A percentile compares a stretch with the other conserved stretches of the same genome.
These are phyloP conservation scores for Talaromyces islandicus DNA, from an alignment of 2,329 filamentous ascomycete genomes.

Conservation along the genomic window DNA sequence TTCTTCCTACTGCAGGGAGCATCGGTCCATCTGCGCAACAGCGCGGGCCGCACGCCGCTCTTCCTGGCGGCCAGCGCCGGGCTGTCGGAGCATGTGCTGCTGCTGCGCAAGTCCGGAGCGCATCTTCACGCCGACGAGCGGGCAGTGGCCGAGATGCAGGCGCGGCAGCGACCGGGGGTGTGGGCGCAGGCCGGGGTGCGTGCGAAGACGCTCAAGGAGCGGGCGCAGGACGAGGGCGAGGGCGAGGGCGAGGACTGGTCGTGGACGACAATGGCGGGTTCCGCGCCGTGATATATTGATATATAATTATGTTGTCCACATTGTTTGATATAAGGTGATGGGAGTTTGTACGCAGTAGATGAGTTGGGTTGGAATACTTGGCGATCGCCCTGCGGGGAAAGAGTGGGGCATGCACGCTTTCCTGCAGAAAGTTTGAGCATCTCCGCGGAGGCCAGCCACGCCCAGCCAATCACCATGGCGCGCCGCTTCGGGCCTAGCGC, in stretches of 20 bases:
- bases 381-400: background rate
- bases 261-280: constrained; percentile 19
- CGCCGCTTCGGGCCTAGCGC: background rate
- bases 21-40: constrained; percentile 56
- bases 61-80: constrained; percentile 55
- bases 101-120: constrained; percentile 51
- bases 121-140: constrained; percentile 56
- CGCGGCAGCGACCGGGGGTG: constrained; percentile 34
- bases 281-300: constrained; percentile 15
- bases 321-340: too few relatives aligned
- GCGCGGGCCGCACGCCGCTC: constrained; percentile 52
- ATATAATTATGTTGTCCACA: too few relatives aligned
- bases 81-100: constrained; percentile 47
- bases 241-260: constrained; percentile 5
- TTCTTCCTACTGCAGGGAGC: constrained; percentile 52
- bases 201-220: constrained; percentile 10
- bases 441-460: background rate
- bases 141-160: constrained; percentile 46
- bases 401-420: background rate
- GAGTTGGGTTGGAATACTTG: too few relatives aligned
- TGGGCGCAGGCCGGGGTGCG: constrained; percentile 41
- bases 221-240: background rate
- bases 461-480: too few relatives aligned
- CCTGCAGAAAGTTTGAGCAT: background rate
- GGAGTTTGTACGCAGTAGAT: too few relatives aligned